Percentiles rank a stretch among this genome's conserved stretches.
These are phyloP conservation scores for Verticillium nubilum DNA, from an alignment of 2,329 filamentous ascomycete genomes.

Conservation along the genomic window DNA sequence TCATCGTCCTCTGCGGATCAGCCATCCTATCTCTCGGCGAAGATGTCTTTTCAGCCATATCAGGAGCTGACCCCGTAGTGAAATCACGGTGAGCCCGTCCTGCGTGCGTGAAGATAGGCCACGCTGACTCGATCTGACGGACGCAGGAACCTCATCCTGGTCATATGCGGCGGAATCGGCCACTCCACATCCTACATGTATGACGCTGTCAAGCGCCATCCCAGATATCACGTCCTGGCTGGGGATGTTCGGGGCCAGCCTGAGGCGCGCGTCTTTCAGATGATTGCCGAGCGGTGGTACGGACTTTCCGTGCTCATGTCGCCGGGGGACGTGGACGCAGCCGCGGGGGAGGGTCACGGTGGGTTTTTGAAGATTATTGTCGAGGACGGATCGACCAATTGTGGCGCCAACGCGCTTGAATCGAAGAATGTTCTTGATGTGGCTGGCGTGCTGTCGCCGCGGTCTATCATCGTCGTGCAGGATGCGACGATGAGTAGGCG, in stretches of 20 bases:
- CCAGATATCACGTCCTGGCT: slow-evolving; percentile 18
- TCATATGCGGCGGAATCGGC: slow-evolving; percentile 38
- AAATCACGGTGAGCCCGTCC: neutral
- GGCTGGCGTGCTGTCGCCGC: slow-evolving; percentile 14
- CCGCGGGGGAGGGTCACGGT: neutral
- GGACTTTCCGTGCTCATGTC: slow-evolving; percentile 1
- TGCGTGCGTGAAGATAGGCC: neutral
- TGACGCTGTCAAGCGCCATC: slow-evolving; percentile 27
- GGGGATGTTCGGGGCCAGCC: slow-evolving; percentile 24
- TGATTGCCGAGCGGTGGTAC: slow-evolving; percentile 25
- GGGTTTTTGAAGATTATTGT: slow-evolving; percentile 22
- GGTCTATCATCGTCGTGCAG: slow-evolving; percentile 30
- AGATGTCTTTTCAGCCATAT: slow-evolving; percentile 2
- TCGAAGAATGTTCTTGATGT: slow-evolving; percentile 27
- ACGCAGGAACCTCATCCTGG: slow-evolving; percentile 16
- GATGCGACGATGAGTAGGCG: slow-evolving; percentile 39
- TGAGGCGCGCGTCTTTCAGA: slow-evolving; percentile 31
- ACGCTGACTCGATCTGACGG: neutral
- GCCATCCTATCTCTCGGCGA: slow-evolving; percentile 8
- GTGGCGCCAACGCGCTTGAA: slow-evolving; percentile 35
- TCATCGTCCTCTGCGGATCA: slow-evolving; percentile 9
- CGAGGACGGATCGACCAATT: slow-evolving; percentile 39
- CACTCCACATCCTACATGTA: slow-evolving; percentile 38
- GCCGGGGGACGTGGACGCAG: neutral
- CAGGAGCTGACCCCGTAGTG: neutral